Conservation (phyloP, 495 filamentous ascomycete species). For the Antarctomyces pellizariae region DNA sequence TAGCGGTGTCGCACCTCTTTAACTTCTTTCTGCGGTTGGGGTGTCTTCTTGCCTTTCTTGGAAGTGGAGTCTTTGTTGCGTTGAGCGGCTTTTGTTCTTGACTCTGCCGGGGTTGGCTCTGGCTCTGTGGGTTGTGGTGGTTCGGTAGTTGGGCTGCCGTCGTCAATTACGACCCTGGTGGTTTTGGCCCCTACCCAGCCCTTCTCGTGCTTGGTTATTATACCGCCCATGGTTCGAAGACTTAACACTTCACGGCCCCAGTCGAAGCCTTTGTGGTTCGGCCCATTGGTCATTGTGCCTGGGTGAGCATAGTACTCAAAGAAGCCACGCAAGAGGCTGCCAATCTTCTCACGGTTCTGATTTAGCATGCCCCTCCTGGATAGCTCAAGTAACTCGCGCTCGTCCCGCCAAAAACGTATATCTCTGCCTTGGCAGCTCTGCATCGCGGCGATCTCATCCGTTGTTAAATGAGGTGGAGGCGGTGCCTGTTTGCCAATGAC, state of each 20-base stretch:
- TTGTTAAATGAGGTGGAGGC: slow-evolving; percentile 16
- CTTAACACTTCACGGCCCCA: slow-evolving; percentile 53
- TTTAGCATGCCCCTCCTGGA: slow-evolving; percentile 27
- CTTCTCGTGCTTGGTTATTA: slow-evolving; percentile 45
- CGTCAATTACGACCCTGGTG: slow-evolving; percentile 15
- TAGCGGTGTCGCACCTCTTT: slow-evolving; percentile 55
- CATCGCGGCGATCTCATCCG: slow-evolving; percentile 15
- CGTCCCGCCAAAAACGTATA: slow-evolving; percentile 45
- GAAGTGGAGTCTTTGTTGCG: not conserved
- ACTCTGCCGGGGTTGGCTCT: slow-evolving; percentile 1
- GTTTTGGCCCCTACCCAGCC: slow-evolving; percentile 56
- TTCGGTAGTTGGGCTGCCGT: slow-evolving; percentile 6
- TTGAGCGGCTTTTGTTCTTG: not conserved
- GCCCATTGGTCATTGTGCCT: slow-evolving; percentile 17
- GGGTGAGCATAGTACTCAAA: slow-evolving; percentile 56
- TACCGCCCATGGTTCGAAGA: slow-evolving; percentile 41
- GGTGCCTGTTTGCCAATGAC: slow-evolving; percentile 18
- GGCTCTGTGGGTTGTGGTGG: slow-evolving; percentile 2
- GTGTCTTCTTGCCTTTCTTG: slow-evolving; percentile 4
- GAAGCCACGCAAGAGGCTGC: slow-evolving; percentile 45
- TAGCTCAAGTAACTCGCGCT: slow-evolving; percentile 30
- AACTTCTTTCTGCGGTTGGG: slow-evolving; percentile 11
- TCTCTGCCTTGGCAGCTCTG: slow-evolving; percentile 28
- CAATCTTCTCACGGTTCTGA: slow-evolving; percentile 34
- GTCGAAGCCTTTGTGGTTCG: slow-evolving; percentile 28